A percentile compares a stretch with the other conserved stretches of the same genome.
phyloP scores from a whole-genome alignment of 306 rosid species.

The Luffa aegyptiaca region DNA sequence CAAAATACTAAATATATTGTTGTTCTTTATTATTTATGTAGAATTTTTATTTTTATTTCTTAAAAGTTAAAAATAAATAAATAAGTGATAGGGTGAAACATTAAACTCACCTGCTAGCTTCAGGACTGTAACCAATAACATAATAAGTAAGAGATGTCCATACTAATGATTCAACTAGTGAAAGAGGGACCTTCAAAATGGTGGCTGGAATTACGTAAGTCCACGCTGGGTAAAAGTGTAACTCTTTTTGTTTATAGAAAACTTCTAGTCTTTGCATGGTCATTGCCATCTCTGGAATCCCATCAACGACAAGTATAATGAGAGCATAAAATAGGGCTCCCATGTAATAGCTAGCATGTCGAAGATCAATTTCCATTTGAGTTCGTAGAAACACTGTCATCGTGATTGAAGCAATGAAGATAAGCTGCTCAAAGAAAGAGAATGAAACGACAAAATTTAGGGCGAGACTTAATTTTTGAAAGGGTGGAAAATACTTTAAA shows the following conservation, averaged over 20 bases:
- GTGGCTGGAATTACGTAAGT: slow-evolving; percentile 36
- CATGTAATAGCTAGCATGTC: slow-evolving; percentile 27
- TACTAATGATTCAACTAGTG: slow-evolving; percentile 22
- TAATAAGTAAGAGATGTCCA: slow-evolving; percentile 39
- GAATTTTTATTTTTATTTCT: too few species aligned
- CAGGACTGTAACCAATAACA: slow-evolving; percentile 38
- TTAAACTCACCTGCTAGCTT: slow-evolving; percentile 14
- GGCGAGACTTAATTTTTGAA: too few species aligned
- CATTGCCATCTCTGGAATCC: slow-evolving; percentile 27
- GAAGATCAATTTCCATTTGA: slow-evolving; percentile 17
- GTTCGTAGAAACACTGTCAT: slow-evolving; percentile 38
- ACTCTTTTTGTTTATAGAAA: slow-evolving; percentile 32
- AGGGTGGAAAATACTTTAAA: too few species aligned
- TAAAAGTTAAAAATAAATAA: too few species aligned
- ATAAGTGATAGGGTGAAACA: too few species aligned
- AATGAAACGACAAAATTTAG: too few species aligned
- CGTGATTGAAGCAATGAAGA: slow-evolving; percentile 18
- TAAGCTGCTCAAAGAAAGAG: slow-evolving; percentile 15
- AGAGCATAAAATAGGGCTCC: slow-evolving; percentile 31
- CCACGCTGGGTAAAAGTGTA: slow-evolving; percentile 37
- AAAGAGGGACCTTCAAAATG: slow-evolving; percentile 30
- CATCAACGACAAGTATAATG: slow-evolving; percentile 19
- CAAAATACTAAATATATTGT: too few species aligned
- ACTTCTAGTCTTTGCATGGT: slow-evolving; percentile 28
- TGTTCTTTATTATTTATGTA: too few species aligned